A percentile compares a stretch with the other conserved stretches of the same genome.
These are phyloP conservation scores for Ambispora gerdemannii DNA, from an alignment of 192 early-diverging fungal species.

Conservation along the genomic window DNA sequence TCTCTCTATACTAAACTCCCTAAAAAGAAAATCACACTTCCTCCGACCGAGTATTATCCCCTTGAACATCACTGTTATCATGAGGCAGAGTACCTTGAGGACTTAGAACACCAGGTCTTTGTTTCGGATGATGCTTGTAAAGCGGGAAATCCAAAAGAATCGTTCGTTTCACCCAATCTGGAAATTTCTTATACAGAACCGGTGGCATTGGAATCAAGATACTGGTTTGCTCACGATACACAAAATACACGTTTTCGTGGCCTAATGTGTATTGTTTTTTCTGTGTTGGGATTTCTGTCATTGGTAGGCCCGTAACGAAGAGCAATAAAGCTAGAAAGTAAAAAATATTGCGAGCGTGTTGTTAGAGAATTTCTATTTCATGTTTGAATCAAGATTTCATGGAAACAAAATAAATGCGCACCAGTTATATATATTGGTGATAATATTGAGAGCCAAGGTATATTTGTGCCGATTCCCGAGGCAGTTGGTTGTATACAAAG, in stretches of 20 bases:
- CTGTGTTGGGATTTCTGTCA: constrained; percentile 21
- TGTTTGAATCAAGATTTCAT: no score
- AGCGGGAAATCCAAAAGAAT: constrained; percentile 27
- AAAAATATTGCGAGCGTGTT: neutral
- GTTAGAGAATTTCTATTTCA: no score
- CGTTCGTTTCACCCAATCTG: constrained; percentile 22
- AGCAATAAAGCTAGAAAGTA: constrained; percentile 11
- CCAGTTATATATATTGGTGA: constrained; percentile 23
- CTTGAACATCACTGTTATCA: no score
- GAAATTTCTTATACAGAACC: constrained; percentile 17
- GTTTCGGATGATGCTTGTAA: neutral
- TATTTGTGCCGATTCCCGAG: constrained; percentile 6
- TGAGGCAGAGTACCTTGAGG: neutral
- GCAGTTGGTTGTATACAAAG: constrained; percentile 26
- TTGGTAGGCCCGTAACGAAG: constrained; percentile 22
- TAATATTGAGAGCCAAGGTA: neutral
- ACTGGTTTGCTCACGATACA: constrained; percentile 6
- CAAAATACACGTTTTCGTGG: constrained; percentile 14
- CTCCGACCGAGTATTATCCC: no score
- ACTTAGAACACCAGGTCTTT: neutral
- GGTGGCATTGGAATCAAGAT: constrained; percentile 29
- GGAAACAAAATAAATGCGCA: neutral
- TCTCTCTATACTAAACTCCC: no score
- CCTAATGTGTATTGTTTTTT: constrained; percentile 25
- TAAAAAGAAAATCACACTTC: no score